Evolutionary conservation across 2,329 filamentous ascomycete genomes (phyloP).

Genomic region (Orbilia blumenaviensis): DNA sequence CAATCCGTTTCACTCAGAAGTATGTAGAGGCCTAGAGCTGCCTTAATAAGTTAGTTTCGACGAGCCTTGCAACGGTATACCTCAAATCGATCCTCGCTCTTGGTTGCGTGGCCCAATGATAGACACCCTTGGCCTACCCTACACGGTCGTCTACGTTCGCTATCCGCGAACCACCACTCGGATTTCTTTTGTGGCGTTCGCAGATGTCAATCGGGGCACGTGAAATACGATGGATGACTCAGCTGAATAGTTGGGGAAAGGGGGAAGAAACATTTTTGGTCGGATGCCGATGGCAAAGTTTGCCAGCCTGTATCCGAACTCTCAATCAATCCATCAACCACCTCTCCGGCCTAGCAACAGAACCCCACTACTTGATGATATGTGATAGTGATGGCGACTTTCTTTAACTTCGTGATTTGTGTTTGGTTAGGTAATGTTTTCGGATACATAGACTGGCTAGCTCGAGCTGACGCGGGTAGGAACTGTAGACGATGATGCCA

Average conservation of each 20-base stretch:
- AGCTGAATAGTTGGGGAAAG: slow-evolving; percentile 21
- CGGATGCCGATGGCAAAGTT: slow-evolving; percentile 10
- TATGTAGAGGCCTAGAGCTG: slow-evolving; percentile 7
- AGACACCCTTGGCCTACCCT: slow-evolving; percentile 21
- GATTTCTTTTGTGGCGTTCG: slow-evolving; percentile 31
- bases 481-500: not conserved
- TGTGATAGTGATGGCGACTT: not conserved
- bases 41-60: slow-evolving; percentile 19
- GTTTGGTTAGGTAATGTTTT: not conserved
- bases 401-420: not conserved
- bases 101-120: slow-evolving; percentile 37
- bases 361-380: not conserved
- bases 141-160: slow-evolving; percentile 48
- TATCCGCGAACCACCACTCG: slow-evolving; percentile 40
- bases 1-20: slow-evolving; percentile 3
- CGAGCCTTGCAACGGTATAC: slow-evolving; percentile 42
- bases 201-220: slow-evolving; percentile 29
- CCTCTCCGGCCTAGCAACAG: not conserved
- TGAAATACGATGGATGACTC: slow-evolving; percentile 34
- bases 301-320: not conserved
- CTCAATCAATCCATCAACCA: not conserved
- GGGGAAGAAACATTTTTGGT: slow-evolving; percentile 15
- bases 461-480: not conserved
- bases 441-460: not conserved
- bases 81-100: not conserved